These are phyloP conservation scores for Coniochaeta sp. DNA, from an alignment of 2,329 filamentous ascomycete species.

Conservation along the genomic window DNA sequence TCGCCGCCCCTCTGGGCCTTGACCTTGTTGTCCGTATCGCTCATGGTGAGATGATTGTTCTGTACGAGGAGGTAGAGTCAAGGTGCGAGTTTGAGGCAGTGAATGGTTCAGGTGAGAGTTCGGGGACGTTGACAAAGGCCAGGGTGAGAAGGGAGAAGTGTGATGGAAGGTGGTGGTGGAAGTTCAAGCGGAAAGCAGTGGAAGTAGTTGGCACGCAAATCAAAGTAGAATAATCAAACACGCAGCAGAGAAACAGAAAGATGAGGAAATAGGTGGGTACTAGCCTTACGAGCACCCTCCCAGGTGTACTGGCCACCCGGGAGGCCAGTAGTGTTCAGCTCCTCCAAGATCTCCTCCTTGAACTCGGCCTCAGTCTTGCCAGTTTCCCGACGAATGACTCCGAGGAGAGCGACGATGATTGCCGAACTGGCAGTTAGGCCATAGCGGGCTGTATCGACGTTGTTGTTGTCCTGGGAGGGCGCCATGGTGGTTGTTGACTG, in stretches of 20 bases:
- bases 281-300: neutral
- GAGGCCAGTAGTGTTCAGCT: neutral
- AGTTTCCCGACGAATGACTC: neutral
- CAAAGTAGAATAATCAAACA: too few species aligned
- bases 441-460: too few species aligned
- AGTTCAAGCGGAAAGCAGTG: neutral
- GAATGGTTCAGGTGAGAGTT: neutral
- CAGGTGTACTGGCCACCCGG: neutral
- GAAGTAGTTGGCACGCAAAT: too few species aligned
- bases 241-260: neutral
- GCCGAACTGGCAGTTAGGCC: neutral
- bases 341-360: slow-evolving; percentile 5
- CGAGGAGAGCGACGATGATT: slow-evolving; percentile 12
- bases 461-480: neutral
- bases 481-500: too few species aligned
- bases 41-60: slow-evolving; percentile 14
- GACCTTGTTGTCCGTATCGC: neutral
- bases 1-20: neutral
- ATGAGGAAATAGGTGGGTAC: neutral
- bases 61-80: neutral
- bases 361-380: neutral
- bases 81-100: too few species aligned
- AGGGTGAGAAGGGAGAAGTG: neutral
- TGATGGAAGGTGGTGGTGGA: neutral
- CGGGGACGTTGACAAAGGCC: neutral